Base-by-base conservation (phyloP, 139 green algal species). In the Ettlia oleoabundans region DNA sequence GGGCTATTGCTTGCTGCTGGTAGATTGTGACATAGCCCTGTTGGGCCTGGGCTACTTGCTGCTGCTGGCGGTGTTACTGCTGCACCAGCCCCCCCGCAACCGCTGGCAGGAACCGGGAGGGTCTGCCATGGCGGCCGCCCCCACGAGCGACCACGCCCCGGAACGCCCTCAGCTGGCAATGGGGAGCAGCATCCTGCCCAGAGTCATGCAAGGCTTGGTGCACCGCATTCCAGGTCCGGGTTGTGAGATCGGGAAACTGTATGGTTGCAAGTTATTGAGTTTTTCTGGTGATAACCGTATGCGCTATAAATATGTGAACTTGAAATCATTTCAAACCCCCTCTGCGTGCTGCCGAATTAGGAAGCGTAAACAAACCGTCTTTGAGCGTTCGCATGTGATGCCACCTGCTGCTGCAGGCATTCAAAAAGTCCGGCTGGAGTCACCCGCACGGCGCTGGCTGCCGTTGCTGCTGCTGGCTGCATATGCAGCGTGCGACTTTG, bases 41-140 rank as follows among this genome's bases (percentile, higher is more conserved):
- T 38, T 91, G 10, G 85, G 87, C 35, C 62, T 91, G 33, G 65
- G n/a, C 1, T 89, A 89, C 66, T 63, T 91, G 3, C 21, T 62
- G 7, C 40, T 88, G n/a, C 65, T 85, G 33, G 52, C 74, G 22
- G 51, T 38, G 2, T 40, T 86, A 10, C 76, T 91, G 19, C 22
- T 84, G 28, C 51, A 52, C 24, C 65, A 72, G 65, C 65, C 65
- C 22, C 55, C 78, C 65, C 10, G 62, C 76, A 22, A 37, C 74
- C n/a, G 38, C 30, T 33, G 73, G 79, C 8, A 41, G 73, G 8
- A 85, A 41, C 4, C 26, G 41, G 42, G 22, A 9, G 41, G 69
- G 28, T 7, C 65, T 30, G 6, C 24, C 65, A 47, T 21, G 28
- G 65, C 28, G 35, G 65, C 24, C 30, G 35, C 65, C 30, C 13